Conservation (phyloP, 129 eudicot genomes). For the Artemisia tridentata region DNA sequence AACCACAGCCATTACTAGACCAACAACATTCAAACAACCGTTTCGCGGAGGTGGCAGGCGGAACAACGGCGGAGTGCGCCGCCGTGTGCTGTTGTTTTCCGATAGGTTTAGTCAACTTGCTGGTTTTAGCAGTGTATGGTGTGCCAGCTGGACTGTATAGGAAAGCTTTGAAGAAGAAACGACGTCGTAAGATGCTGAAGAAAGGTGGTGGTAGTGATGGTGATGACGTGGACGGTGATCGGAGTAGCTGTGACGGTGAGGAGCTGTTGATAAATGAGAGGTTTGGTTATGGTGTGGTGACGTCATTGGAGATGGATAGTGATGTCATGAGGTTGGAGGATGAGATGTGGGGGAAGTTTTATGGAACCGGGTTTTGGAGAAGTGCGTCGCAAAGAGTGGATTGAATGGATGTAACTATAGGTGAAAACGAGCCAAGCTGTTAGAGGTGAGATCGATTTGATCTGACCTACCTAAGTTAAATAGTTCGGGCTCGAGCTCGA, state of each 20-base stretch:
- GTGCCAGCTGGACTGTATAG: conserved; percentile 68
- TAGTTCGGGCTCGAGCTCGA: too few relatives aligned
- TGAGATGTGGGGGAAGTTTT: conserved; percentile 74
- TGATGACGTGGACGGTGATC: conserved; percentile 8
- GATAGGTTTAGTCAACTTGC: conserved; percentile 38
- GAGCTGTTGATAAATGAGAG: neutral
- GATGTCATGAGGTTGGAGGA: conserved; percentile 62
- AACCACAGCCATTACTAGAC: conserved; percentile 36
- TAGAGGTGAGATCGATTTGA: too few relatives aligned
- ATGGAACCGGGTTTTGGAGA: conserved; percentile 79
- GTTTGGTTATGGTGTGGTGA: neutral
- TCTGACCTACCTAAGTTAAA: too few relatives aligned
- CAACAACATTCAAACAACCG: conserved; percentile 22
- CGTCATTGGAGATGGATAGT: conserved; percentile 28
- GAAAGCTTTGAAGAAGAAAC: conserved; percentile 53
- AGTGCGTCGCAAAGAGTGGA: conserved; percentile 52
- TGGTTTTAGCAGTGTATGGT: conserved; percentile 56
- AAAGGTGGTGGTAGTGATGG: conserved; percentile 15
- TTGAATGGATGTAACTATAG: too few relatives aligned
- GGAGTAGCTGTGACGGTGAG: conserved; percentile 12
- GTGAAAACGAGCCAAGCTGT: too few relatives aligned
- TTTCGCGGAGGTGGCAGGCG: conserved; percentile 71
- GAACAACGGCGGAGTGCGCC: conserved; percentile 79
- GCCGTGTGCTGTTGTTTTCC: conserved; percentile 80
- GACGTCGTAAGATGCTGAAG: conserved; percentile 43